These are phyloP conservation scores for Sanghuangporus baumii DNA, from an alignment of 1,284 basidiomycete species.

Conservation along the genomic window DNA sequence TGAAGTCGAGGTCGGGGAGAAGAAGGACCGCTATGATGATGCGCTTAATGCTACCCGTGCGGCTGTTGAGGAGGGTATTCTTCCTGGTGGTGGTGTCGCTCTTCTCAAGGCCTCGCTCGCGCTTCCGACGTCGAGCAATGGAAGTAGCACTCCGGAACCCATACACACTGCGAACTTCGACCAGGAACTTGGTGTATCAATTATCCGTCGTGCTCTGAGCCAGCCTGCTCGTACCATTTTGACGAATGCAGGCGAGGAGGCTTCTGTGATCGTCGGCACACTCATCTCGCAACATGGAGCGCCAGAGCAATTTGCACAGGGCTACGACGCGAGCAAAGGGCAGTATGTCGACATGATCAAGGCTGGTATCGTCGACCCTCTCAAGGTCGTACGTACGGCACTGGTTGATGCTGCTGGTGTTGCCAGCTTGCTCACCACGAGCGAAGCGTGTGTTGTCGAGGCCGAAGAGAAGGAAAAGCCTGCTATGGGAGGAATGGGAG, in stretches of 20 bases:
- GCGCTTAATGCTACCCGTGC: constrained; percentile 96
- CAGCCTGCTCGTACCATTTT: constrained; percentile 87
- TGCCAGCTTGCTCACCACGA: constrained; percentile 87
- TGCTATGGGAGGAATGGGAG: constrained; percentile 55
- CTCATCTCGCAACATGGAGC: constrained; percentile 65
- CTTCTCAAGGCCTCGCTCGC: constrained; percentile 85
- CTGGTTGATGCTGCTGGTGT: constrained; percentile 88
- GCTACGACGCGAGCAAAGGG: constrained; percentile 89
- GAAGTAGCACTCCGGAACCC: constrained; percentile 46
- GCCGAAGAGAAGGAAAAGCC: constrained; percentile 80
- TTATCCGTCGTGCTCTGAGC: constrained; percentile 86
- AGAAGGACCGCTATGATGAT: constrained; percentile 99
- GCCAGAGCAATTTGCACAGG: constrained; percentile 73
- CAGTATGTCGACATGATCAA: constrained; percentile 95
- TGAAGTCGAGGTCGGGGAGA: constrained; percentile 98
- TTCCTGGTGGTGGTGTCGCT: constrained; percentile 93
- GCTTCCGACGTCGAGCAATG: constrained; percentile 55
- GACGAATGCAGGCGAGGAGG: constrained; percentile 93
- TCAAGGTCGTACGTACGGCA: constrained; percentile 90
- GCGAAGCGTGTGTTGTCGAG: constrained; percentile 91
- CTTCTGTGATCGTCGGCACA: constrained; percentile 88
- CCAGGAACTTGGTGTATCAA: constrained; percentile 93
- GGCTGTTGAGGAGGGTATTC: constrained; percentile 97
- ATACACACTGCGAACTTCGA: constrained; percentile 92
- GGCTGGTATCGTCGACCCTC: constrained; percentile 89